Conservation (phyloP, 495 filamentous ascomycete genomes). For the Lindgomyces ingoldianus region DNA sequence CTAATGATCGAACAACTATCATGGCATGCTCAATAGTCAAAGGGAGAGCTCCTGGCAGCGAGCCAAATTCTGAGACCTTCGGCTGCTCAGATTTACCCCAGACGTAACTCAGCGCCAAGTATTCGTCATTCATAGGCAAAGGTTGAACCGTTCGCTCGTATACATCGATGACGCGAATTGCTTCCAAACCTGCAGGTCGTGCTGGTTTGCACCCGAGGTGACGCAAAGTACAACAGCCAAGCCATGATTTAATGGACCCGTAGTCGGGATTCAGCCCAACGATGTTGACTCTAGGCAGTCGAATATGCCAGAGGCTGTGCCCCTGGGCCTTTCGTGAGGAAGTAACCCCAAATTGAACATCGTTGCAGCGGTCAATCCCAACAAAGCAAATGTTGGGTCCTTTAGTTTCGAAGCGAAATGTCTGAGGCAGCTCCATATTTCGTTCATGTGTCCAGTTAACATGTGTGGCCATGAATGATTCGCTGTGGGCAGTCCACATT, state of each 20-base stretch:
- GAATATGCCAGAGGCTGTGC: no score
- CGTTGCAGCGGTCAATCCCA: no score
- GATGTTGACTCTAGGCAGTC: no score
- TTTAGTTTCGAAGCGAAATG: no score
- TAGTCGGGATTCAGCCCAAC: neutral
- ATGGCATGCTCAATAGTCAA: neutral
- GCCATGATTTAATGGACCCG: neutral
- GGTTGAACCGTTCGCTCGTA: neutral
- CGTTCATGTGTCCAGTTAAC: no score
- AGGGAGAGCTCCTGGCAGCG: neutral
- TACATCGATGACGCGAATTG: neutral
- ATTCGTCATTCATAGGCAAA: neutral
- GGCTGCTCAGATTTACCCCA: neutral
- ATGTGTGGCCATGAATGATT: no score
- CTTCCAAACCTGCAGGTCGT: neutral
- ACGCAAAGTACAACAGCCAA: neutral
- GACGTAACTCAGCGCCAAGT: neutral
- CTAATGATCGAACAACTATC: neutral
- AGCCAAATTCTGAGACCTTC: neutral
- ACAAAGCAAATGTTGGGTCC: no score
- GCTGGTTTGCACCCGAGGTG: neutral
- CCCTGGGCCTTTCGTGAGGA: no score
- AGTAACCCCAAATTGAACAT: no score
- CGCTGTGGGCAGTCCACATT: no score
- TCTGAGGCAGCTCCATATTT: no score